Conservation (phyloP, 306 rosid genomes). For the Albizia julibrissin region DNA sequence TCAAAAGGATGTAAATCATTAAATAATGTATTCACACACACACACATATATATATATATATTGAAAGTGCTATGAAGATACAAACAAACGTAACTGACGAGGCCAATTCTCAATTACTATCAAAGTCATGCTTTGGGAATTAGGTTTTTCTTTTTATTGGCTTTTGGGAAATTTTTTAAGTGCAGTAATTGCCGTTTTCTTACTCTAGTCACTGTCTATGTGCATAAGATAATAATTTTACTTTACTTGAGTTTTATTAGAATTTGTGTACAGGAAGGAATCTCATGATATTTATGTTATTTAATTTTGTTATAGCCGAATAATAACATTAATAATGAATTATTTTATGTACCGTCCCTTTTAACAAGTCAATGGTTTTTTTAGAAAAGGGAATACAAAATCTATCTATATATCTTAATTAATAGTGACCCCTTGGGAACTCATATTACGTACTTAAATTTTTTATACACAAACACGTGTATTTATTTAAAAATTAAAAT, state of each 20-base stretch:
- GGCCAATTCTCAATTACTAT: conserved; percentile 31
- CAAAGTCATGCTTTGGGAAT: conserved; percentile 6
- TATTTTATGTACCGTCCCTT: neutral
- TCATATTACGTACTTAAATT: neutral
- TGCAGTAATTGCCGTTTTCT: conserved; percentile 27
- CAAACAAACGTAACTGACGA: neutral
- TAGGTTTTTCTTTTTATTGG: neutral
- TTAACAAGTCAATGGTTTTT: neutral
- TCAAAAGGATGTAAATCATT: conserved; percentile 1
- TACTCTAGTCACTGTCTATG: conserved; percentile 5
- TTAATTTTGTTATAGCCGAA: neutral
- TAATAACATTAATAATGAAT: neutral
- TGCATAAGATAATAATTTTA: conserved; percentile 14
- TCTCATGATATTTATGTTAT: neutral
- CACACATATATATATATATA: neutral
- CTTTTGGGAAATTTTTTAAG: neutral
- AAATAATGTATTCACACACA: neutral
- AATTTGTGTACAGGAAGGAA: neutral
- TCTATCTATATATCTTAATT: neutral
- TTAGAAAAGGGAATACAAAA: neutral
- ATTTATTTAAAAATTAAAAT: neutral
- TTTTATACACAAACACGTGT: neutral
- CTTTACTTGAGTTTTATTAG: neutral
- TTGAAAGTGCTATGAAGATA: conserved; percentile 19
- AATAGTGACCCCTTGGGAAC: neutral